These are phyloP conservation scores for Blastomyces parvus DNA, from an alignment of 2,329 filamentous ascomycete genomes.

Conservation along the genomic window DNA sequence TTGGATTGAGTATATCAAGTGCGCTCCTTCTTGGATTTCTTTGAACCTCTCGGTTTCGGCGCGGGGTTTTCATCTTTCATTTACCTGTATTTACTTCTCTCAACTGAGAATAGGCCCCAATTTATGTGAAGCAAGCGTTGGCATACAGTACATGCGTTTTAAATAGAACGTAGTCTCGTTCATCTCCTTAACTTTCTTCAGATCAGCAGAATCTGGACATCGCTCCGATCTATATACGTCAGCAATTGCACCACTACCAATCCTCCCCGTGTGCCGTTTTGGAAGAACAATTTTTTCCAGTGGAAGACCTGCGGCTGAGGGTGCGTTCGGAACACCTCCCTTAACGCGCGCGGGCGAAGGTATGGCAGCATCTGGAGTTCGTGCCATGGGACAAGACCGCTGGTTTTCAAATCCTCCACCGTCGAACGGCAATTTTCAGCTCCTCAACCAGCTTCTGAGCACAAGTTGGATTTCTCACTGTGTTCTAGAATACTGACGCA, in stretches of 20 bases:
- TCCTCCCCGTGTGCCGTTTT: constrained; percentile 28
- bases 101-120: not conserved
- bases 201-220: constrained; percentile 31
- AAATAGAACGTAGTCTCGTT: constrained; percentile 47
- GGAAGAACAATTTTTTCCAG: constrained; percentile 63
- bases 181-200: constrained; percentile 41
- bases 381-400: constrained; percentile 57
- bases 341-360: constrained; percentile 66
- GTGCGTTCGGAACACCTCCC: constrained; percentile 64
- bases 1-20: constrained; percentile 37
- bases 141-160: not conserved
- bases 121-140: not conserved
- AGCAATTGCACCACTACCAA: constrained; percentile 60
- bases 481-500: constrained; percentile 61
- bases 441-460: constrained; percentile 40
- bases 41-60: not conserved
- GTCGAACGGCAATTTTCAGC: constrained; percentile 49
- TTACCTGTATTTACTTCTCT: not conserved
- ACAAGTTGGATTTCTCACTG: constrained; percentile 51
- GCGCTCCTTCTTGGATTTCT: constrained; percentile 1
- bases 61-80: not conserved
- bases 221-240: constrained; percentile 46
- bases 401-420: constrained; percentile 38
- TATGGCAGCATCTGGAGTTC: constrained; percentile 63
- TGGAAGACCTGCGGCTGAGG: constrained; percentile 59